A percentile compares a stretch with the other conserved stretches of the same genome.
Evolutionary conservation across 495 filamentous ascomycete species (phyloP).

Genomic region (Aspergillus sparsus): DNA sequence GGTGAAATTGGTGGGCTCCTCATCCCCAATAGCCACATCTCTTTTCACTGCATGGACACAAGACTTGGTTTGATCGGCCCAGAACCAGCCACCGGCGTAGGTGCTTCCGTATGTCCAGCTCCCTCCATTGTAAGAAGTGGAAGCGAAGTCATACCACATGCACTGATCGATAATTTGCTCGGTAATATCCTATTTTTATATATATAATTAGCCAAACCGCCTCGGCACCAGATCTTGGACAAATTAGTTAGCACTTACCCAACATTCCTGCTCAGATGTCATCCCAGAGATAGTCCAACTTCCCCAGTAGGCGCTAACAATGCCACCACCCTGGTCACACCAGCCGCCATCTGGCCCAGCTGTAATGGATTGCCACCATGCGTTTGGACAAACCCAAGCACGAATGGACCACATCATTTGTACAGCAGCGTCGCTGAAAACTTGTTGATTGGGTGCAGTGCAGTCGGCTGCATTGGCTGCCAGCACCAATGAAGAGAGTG

Average conservation of each 20-base stretch:
- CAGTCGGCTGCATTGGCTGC: slow-evolving; percentile 12
- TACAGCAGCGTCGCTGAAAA: slow-evolving; percentile 11
- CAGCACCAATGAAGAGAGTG: slow-evolving; percentile 2
- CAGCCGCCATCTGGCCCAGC: slow-evolving; percentile 15
- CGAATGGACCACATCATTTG: slow-evolving; percentile 23
- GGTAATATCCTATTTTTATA: slow-evolving; percentile 11
- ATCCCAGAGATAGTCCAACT: slow-evolving; percentile 12
- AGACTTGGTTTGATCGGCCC: slow-evolving; percentile 14
- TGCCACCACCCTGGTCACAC: slow-evolving; percentile 18
- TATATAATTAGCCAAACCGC: background rate
- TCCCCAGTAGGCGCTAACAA: slow-evolving; percentile 13
- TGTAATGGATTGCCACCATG: slow-evolving; percentile 12
- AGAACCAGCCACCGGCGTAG: slow-evolving; percentile 20
- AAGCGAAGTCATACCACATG: slow-evolving; percentile 19
- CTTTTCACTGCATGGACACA: slow-evolving; percentile 20
- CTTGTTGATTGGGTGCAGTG: slow-evolving; percentile 15
- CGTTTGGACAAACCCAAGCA: slow-evolving; percentile 17
- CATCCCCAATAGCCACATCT: slow-evolving; percentile 1
- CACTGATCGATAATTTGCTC: slow-evolving; percentile 22
- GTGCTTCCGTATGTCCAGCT: slow-evolving; percentile 15
- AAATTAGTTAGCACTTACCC: slow-evolving; percentile 3
- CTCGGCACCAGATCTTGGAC: background rate
- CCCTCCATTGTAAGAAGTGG: slow-evolving; percentile 16
- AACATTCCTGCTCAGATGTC: slow-evolving; percentile 17
- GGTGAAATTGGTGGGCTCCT: slow-evolving; percentile 8